These are phyloP conservation scores for Larix kaempferi DNA, from an alignment of 75 land plant species.

Conservation along the genomic window DNA sequence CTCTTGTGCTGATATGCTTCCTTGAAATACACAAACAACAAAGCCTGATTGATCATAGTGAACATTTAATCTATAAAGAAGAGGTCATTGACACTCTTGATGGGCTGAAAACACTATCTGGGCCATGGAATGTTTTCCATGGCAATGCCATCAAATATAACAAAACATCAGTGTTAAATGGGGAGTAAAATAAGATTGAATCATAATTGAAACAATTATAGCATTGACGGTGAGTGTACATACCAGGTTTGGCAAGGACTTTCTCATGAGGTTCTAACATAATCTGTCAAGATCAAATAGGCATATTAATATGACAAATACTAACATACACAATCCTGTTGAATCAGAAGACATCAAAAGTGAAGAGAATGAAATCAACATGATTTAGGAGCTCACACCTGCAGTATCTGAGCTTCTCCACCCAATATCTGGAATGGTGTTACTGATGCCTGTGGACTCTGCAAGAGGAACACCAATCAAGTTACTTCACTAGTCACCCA, in stretches of 20 bases:
- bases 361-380: background rate
- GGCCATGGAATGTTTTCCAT: background rate
- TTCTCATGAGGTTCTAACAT: constrained; percentile 86
- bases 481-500: background rate
- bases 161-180: background rate
- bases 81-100: too few relatives aligned
- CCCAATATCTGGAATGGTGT: constrained; percentile 87
- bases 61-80: too few relatives aligned
- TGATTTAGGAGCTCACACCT: constrained; percentile 35
- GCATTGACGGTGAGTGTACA: background rate
- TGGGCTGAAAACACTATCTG: background rate
- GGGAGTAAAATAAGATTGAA: background rate
- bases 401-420: constrained; percentile 88
- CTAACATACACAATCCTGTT: background rate
- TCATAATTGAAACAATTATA: background rate
- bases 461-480: background rate
- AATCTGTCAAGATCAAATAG: constrained; percentile 38
- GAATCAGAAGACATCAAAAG: background rate
- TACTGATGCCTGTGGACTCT: constrained; percentile 76
- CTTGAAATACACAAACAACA: too few relatives aligned
- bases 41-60: too few relatives aligned
- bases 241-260: constrained; percentile 73
- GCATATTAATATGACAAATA: background rate
- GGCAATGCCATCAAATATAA: background rate
- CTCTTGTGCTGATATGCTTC: too few relatives aligned